A percentile compares a stretch with the other conserved stretches of the same genome.
Evolutionary conservation across 352 stramenopile species (phyloP).

Genomic region (Phytophthora agathidicida): DNA sequence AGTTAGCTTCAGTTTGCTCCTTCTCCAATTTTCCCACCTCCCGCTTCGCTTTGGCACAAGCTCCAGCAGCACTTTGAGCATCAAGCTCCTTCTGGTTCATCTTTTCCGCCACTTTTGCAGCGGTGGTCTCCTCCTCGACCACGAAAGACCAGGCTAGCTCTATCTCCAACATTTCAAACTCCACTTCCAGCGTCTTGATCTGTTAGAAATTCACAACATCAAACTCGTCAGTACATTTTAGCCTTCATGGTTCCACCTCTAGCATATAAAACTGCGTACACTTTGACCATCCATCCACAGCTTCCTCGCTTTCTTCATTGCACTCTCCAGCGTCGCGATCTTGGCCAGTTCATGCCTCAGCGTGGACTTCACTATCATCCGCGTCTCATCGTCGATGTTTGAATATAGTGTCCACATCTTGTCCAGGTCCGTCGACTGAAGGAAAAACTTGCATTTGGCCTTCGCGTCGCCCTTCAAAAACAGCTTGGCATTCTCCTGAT

Average conservation of each 20-base stretch:
- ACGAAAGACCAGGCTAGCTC: conserved; percentile 81
- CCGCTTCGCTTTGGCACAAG: conserved; percentile 39
- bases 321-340: conserved; percentile 5
- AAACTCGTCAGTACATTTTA: not conserved
- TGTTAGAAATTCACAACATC: conserved; percentile 13
- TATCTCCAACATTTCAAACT: conserved; percentile 67
- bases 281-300: conserved; percentile 73
- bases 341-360: conserved; percentile 43
- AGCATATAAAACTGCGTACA: too few relatives aligned
- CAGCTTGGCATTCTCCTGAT: conserved; percentile 98
- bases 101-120: conserved; percentile 50
- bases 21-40: conserved; percentile 47
- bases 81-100: conserved; percentile 53
- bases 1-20: conserved; percentile 64
- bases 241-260: too few relatives aligned
- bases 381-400: conserved; percentile 86
- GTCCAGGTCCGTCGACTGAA: conserved; percentile 95
- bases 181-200: conserved; percentile 67
- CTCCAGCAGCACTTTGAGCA: conserved; percentile 36
- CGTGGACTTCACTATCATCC: conserved; percentile 58
- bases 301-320: conserved; percentile 59
- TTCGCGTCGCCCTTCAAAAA: conserved; percentile 94
- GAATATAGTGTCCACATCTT: conserved; percentile 87
- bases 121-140: conserved; percentile 55
- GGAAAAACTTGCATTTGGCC: conserved; percentile 98